These are phyloP conservation scores for Aotearoamyces nothofagi DNA, from an alignment of 2,329 filamentous ascomycete genomes.

Conservation along the genomic window DNA sequence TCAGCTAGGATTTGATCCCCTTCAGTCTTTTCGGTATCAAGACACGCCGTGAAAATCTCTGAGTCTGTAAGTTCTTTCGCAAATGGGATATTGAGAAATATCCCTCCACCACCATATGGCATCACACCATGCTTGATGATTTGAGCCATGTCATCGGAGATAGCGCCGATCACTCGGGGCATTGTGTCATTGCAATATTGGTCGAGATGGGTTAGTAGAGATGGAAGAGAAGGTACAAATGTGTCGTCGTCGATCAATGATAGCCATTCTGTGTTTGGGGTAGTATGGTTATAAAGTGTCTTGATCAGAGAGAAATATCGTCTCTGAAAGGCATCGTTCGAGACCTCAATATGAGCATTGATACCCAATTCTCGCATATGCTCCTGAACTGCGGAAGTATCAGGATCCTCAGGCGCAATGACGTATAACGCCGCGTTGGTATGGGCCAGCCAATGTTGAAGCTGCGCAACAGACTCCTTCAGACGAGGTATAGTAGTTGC, in stretches of 20 bases:
- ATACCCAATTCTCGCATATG: conserved; percentile 6
- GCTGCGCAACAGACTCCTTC: conserved; percentile 8
- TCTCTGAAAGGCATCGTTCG: conserved; percentile 5
- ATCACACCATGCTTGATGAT: conserved; percentile 10
- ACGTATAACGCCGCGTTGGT: conserved; percentile 9
- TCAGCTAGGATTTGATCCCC: conserved; percentile 13
- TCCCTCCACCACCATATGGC: conserved; percentile 14
- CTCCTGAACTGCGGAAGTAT: conserved; percentile 5
- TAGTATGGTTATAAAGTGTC: conserved; percentile 11
- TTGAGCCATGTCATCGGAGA: conserved; percentile 11
- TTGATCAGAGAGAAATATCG: conserved; percentile 14
- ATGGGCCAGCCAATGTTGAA: conserved; percentile 13
- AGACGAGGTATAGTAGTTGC: conserved; percentile 11
- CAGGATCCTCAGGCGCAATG: conserved; percentile 6
- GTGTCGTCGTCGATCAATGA: conserved; percentile 16
- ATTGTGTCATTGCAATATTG: conserved; percentile 8
- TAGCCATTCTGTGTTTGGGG: conserved; percentile 12
- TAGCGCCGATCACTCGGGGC: conserved; percentile 9
- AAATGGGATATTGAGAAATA: conserved; percentile 14
- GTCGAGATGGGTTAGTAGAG: conserved; percentile 10
- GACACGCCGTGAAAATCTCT: conserved; percentile 8
- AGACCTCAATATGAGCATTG: conserved; percentile 8
- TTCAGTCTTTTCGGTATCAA: conserved; percentile 6
- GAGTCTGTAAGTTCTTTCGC: conserved; percentile 6
- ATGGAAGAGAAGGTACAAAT: conserved; percentile 13